A percentile compares a stretch with the other conserved stretches of the same genome.
Evolutionary conservation across 176 grass and related monocot genomes (phyloP).

Genomic region (Secale cereale): DNA sequence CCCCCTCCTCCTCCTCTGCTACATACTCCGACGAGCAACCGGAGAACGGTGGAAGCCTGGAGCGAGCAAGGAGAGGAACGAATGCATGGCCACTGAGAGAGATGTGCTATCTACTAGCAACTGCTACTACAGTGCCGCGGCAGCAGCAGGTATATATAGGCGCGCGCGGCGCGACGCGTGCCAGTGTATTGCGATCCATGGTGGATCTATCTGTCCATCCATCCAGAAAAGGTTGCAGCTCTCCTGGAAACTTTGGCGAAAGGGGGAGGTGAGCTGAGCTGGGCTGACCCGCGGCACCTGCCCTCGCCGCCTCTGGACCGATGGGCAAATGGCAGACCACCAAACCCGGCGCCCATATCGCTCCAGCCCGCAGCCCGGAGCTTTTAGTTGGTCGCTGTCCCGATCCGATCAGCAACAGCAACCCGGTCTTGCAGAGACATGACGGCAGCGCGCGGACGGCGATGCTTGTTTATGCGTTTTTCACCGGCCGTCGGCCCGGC

Average conservation of each 20-base stretch:
- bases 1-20: slow-evolving; percentile 30
- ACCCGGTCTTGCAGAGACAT: background rate
- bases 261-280: background rate
- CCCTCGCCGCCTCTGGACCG: background rate
- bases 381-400: slow-evolving; percentile 33
- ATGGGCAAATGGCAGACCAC: slow-evolving; percentile 33
- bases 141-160: slow-evolving; percentile 27
- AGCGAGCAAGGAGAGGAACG: background rate
- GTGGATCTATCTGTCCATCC: background rate
- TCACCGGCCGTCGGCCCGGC: slow-evolving; percentile 31
- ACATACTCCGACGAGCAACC: background rate
- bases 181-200: background rate
- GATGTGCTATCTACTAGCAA: background rate
- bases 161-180: background rate
- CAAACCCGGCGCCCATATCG: slow-evolving; percentile 11
- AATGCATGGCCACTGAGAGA: background rate
- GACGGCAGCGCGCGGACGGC: background rate
- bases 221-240: background rate
- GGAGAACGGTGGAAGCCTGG: background rate
- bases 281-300: slow-evolving; percentile 15
- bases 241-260: slow-evolving; percentile 29
- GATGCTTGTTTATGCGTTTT: background rate
- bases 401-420: background rate
- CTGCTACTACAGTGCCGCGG: background rate
- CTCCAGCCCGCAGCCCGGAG: background rate